Conservation (phyloP, 371 early-diverging fungal species). For the Dichotomocladium elegans region DNA sequence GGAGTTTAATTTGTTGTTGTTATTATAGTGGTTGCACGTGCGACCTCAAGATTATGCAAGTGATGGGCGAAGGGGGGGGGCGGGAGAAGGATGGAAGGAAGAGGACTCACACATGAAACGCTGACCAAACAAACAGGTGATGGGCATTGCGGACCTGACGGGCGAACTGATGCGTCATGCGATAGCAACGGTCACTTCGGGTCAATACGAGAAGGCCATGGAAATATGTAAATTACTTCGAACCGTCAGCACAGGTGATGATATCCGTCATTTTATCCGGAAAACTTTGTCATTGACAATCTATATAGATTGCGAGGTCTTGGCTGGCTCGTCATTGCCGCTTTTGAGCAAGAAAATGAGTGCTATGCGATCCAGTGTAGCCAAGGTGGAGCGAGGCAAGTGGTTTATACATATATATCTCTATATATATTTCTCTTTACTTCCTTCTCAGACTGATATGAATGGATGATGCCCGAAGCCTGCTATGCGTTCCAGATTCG, state of each 20-base stretch:
- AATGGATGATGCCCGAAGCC: constrained; percentile 8
- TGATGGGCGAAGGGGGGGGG: not conserved
- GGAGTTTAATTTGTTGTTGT: too few relatives aligned
- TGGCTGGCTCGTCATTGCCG: constrained; percentile 24
- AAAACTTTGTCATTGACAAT: not conserved
- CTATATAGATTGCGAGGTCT: constrained; percentile 26
- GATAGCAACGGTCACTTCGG: constrained; percentile 46
- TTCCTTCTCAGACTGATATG: not conserved
- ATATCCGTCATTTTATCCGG: not conserved
- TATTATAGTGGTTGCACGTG: constrained; percentile 24
- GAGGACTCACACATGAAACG: too few relatives aligned
- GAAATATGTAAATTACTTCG: constrained; percentile 47
- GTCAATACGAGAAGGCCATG: constrained; percentile 43
- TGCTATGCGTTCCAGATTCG: constrained; percentile 39
- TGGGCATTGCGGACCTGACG: constrained; percentile 67
- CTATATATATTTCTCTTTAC: not conserved
- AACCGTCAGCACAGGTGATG: constrained; percentile 30
- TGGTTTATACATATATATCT: not conserved
- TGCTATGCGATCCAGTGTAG: constrained; percentile 25
- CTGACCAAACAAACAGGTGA: constrained; percentile 5
- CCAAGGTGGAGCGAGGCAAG: constrained; percentile 38
- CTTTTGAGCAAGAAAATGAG: constrained; percentile 26
- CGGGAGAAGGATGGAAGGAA: not conserved
- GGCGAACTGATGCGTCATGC: constrained; percentile 71
- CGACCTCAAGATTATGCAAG: constrained; percentile 55